These are phyloP conservation scores for Phellopilus nigrolimitatus DNA, from an alignment of 1,284 basidiomycete species.

Conservation along the genomic window DNA sequence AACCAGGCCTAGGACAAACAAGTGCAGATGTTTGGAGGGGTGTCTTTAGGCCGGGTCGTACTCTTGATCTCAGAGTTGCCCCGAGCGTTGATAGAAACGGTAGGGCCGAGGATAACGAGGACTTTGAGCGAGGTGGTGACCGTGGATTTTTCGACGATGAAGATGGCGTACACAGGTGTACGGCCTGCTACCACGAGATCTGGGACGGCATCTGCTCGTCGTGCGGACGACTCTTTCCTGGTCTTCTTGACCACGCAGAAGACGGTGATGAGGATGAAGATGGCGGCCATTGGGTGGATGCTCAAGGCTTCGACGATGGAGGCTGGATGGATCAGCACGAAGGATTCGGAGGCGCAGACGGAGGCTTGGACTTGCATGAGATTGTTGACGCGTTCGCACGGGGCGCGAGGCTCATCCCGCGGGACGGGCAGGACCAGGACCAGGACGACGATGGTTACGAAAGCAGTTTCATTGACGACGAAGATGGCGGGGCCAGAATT, in stretches of 20 bases:
- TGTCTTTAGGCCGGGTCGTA: conserved; percentile 14
- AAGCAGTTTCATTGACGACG: conserved; percentile 32
- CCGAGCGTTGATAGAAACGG: neutral
- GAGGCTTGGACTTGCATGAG: conserved; percentile 27
- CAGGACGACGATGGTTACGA: conserved; percentile 31
- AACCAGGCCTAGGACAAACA: neutral
- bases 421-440: conserved; percentile 13
- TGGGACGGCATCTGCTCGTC: conserved; percentile 55
- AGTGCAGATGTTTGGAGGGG: conserved; percentile 19
- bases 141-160: conserved; percentile 64
- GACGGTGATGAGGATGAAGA: conserved; percentile 31
- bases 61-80: neutral
- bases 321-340: conserved; percentile 35
- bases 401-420: neutral
- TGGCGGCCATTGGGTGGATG: conserved; percentile 32
- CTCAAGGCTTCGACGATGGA: conserved; percentile 36
- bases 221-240: conserved; percentile 55
- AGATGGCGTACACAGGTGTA: conserved; percentile 68
- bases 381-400: neutral
- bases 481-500: conserved; percentile 18
- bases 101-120: neutral
- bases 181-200: conserved; percentile 72
- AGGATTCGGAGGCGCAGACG: conserved; percentile 28
- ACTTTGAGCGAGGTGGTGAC: conserved; percentile 23
- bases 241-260: conserved; percentile 32